Evolutionary conservation across 345 rosid species (phyloP).

Genomic region (Barbarea vulgaris): DNA sequence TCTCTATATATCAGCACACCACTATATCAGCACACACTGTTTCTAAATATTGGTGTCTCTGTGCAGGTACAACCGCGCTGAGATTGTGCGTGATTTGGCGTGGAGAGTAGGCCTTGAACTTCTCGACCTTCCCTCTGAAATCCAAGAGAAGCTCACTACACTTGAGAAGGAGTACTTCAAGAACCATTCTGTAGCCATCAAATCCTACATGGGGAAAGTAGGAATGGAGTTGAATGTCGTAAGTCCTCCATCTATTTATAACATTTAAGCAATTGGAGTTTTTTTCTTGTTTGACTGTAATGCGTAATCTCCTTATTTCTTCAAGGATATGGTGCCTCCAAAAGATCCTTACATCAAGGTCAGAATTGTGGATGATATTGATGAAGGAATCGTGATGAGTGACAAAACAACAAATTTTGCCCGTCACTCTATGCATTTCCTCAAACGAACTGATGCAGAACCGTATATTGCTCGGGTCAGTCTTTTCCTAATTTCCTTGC

Average conservation of each 20-base stretch:
- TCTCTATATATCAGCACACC: background rate
- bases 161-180: conserved; percentile 71
- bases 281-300: background rate
- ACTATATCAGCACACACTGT: background rate
- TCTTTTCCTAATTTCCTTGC: conserved; percentile 17
- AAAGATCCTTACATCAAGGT: conserved; percentile 95
- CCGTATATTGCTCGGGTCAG: conserved; percentile 81
- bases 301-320: background rate
- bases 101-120: conserved; percentile 81
- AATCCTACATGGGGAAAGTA: conserved; percentile 69
- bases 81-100: conserved; percentile 64
- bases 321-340: conserved; percentile 95
- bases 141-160: conserved; percentile 67
- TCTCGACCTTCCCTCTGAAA: conserved; percentile 70
- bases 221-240: conserved; percentile 86
- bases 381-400: conserved; percentile 67
- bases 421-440: conserved; percentile 88
- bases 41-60: conserved; percentile 4
- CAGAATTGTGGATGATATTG: conserved; percentile 80
- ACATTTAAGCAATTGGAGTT: background rate
- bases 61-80: conserved; percentile 80
- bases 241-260: conserved; percentile 36
- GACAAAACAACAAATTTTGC: conserved; percentile 78
- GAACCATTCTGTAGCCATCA: conserved; percentile 65
- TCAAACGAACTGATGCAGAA: conserved; percentile 92